These are phyloP conservation scores for Nicotiana sylvestris DNA, from an alignment of 257 asterid genomes.

Conservation along the genomic window DNA sequence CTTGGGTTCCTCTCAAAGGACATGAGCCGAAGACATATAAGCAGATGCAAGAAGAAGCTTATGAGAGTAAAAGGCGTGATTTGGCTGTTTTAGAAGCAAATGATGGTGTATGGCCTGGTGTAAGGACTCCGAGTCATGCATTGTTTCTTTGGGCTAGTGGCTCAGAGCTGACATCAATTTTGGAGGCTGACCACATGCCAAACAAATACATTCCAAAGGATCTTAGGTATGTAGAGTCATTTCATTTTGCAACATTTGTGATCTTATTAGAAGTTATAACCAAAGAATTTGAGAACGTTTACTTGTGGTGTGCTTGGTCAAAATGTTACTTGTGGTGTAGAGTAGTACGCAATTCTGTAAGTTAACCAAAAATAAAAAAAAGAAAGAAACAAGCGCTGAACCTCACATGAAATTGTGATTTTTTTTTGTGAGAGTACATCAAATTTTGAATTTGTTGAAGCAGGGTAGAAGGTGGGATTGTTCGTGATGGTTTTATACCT, in stretches of 20 bases:
- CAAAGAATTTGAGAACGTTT: neutral
- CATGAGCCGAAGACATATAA: constrained; percentile 77
- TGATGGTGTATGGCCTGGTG: constrained; percentile 90
- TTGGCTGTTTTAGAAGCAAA: constrained; percentile 89
- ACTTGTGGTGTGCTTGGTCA: neutral
- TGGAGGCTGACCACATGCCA: constrained; percentile 98
- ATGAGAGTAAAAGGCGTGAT: constrained; percentile 79
- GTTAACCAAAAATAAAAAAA: neutral
- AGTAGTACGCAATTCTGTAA: neutral
- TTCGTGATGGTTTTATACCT: too few relatives aligned
- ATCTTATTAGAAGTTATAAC: neutral
- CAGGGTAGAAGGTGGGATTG: too few relatives aligned
- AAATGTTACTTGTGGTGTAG: neutral
- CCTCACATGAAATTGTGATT: neutral
- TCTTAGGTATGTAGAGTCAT: constrained; percentile 47
- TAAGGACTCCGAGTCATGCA: constrained; percentile 87
- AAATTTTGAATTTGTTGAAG: too few relatives aligned
- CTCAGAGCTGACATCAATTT: constrained; percentile 77
- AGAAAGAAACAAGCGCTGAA: neutral
- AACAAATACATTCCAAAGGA: constrained; percentile 85
- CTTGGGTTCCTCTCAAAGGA: constrained; percentile 99
- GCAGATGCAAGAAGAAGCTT: constrained; percentile 90
- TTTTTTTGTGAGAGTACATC: too few relatives aligned
- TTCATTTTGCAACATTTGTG: neutral
- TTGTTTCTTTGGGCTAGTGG: constrained; percentile 98